phyloP scores from a whole-genome alignment of 148 eudicot genomes.

The Camellia granthamiana region DNA sequence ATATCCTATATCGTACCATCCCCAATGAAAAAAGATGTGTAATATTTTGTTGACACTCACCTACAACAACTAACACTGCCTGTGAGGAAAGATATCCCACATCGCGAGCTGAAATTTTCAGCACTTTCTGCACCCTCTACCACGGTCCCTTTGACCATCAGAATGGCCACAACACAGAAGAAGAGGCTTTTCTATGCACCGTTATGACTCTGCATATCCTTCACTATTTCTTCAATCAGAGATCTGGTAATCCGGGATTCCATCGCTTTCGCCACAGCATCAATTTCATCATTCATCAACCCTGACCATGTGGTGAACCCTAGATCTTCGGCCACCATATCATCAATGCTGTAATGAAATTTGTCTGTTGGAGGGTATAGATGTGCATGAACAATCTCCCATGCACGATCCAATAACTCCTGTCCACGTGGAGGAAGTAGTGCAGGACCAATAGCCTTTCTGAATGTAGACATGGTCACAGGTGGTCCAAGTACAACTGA shows the following conservation, averaged over 20 bases:
- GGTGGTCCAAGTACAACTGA: conserved; percentile 54
- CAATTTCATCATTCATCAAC: conserved; percentile 52
- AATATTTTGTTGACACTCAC: no score
- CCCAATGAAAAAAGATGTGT: neutral
- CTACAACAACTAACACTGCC: no score
- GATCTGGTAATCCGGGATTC: conserved; percentile 54
- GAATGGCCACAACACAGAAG: no score
- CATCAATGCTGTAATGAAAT: conserved; percentile 43
- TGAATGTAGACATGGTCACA: conserved; percentile 43
- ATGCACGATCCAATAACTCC: conserved; percentile 54
- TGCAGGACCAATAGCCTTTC: conserved; percentile 33
- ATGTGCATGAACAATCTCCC: conserved; percentile 52
- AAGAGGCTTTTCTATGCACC: no score
- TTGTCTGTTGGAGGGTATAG: conserved; percentile 46
- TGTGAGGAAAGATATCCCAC: no score
- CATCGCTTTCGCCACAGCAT: conserved; percentile 52
- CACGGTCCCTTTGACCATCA: no score
- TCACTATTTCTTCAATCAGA: conserved; percentile 61
- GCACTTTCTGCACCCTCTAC: no score
- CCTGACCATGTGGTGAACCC: conserved; percentile 50
- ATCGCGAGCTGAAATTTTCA: no score
- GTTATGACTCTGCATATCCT: conserved; percentile 31
- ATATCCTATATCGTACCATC: conserved; percentile 26
- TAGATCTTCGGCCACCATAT: conserved; percentile 62
- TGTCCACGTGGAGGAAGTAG: conserved; percentile 46